Evolutionary conservation across 2,329 filamentous ascomycete genomes (phyloP).

Genomic region (Sporothrix protearum): DNA sequence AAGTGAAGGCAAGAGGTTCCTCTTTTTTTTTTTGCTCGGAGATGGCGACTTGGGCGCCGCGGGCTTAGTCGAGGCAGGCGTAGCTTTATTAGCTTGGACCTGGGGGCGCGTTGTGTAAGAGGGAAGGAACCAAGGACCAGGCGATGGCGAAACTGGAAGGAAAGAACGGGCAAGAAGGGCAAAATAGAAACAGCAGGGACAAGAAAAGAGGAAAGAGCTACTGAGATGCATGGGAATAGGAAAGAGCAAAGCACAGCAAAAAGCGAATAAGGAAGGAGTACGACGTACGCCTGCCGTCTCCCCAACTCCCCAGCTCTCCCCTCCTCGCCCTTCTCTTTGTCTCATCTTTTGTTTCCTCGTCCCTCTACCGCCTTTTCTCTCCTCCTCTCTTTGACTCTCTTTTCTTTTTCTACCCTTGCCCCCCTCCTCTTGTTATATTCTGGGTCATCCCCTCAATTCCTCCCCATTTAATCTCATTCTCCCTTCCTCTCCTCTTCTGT

Average conservation of each 20-base stretch:
- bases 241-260: constrained; percentile 12
- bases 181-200: not conserved
- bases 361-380: not conserved
- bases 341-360: not conserved
- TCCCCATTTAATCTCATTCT: not conserved
- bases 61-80: not conserved
- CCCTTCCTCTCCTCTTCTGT: not conserved
- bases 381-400: not conserved
- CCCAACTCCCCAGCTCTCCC: not conserved
- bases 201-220: not conserved
- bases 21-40: too few species aligned
- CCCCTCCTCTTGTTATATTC: constrained; percentile 7
- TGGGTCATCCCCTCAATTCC: not conserved
- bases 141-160: not conserved
- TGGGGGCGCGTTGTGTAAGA: constrained; percentile 17
- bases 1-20: not conserved
- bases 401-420: not conserved
- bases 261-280: constrained; percentile 5
- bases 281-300: not conserved
- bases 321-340: constrained; percentile 12
- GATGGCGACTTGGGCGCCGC: too few species aligned
- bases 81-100: not conserved
- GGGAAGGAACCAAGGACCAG: not conserved
- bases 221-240: not conserved
- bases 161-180: not conserved